Base-by-base conservation (phyloP, 2,329 filamentous ascomycete species). In the Hypoxylon sp. region DNA sequence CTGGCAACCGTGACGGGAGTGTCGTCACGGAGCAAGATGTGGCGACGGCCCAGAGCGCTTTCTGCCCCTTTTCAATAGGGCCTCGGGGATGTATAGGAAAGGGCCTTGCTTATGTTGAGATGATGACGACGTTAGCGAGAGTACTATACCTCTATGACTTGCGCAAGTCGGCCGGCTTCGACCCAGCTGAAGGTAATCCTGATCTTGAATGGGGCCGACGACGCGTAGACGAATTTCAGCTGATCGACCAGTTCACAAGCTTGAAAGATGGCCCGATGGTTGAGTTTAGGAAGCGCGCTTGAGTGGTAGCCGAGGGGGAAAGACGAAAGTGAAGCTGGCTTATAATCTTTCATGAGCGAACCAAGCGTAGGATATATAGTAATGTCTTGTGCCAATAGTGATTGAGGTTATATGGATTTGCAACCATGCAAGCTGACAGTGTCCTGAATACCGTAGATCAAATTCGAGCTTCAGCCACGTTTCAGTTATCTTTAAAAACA, bases 21-120 rank as follows among this genome's bases (percentile, higher is more conserved):
- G 72, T 77, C 31, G 83, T 84, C 0, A 85, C 81, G 4, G 84
- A 86, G 63, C 83, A 84, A 1, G 86, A 88, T 57, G 81, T 88
- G 1, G 81, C 83, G 2, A 75, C 82, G 4, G 90, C 91, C 1
- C 86, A 91, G 55, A 85, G 84, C 35, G 92, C 92, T 0, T 95
- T 92, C 80, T 93, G 90, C 69, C 91, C 93, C 1, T 94, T 94
- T 73, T 90, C 87, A 50, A 82, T 92, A 68, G 91, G 91, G 0
- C 88, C 90, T 0, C 82, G 91, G 10, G 90, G 90, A 1, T 94
- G 91, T 75, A 92, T 93, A 60, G 91, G 91, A 0, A 93, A 92
- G 83, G 85, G 86, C 0, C 79, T 92, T 48, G 90, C 90, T 1
- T 91, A 92, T 73, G 84, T 87, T 48, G 90, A 92, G 81, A 87